Base-by-base conservation (phyloP, 345 rosid genomes). In the Citrus trifoliata region DNA sequence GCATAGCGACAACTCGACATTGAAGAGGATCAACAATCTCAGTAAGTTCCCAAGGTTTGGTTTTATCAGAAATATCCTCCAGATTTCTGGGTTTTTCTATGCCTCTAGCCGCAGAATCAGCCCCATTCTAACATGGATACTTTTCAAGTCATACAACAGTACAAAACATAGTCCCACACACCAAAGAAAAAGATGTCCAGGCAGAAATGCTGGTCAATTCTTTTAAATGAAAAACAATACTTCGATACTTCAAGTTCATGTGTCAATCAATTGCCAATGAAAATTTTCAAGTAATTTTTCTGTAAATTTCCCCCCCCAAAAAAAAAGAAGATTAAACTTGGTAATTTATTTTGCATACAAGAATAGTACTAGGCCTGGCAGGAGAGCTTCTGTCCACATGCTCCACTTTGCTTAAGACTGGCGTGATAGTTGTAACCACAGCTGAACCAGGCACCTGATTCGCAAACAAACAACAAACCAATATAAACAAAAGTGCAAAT, bases 351-450 rank as follows among this genome's bases (percentile, higher is more conserved):
- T 70, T 64, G 22, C 85, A 75, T 88, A 88, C 90, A 69, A 82
- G 80, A 72, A 81, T 78, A 27, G 86, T 67, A 68, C 76, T 38
- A 74, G 76, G 86, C 82, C 86, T 86, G 56, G 85, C 88, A 78
- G 91, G 89, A 78, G 87, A 82, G 84, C 76, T 81, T 76, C 81
- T 78, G 67, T 88, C 90, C 80, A 85, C 78, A 67, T 73, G 83
- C 77, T 85, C 90, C 65, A 84, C 83, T 84, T 88, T 88, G 79
- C 88, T 83, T 74, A 84, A 81, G 80, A 76, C 82, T 62, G 88
- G 90, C 75, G 70, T 75, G 51, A 82, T 81, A 82, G 78, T 73
- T 81, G 86, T 32, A 75, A 40, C 87, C 76, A 84, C 71, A 67
- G 86, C 83, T 2, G 89, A 84, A 73, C 67, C 76, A 78, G 91